Conservation (phyloP, 2,329 filamentous ascomycete species). For the Colletotrichum scovillei region DNA sequence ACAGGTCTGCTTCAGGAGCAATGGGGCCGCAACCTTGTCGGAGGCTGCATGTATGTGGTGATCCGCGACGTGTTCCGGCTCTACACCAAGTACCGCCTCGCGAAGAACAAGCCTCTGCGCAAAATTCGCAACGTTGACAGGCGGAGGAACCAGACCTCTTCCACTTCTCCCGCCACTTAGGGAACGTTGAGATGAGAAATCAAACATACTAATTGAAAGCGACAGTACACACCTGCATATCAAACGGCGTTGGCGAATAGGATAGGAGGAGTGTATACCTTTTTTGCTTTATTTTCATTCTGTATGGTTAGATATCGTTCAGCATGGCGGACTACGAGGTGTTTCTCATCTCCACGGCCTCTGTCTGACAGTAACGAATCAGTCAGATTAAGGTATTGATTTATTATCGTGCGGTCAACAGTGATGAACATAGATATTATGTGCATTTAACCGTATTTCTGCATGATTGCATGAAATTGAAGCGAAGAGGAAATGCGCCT, state of each 20-base stretch:
- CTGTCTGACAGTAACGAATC: no score
- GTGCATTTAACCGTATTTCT: background rate
- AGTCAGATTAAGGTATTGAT: no score
- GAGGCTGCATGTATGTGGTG: conserved; percentile 89
- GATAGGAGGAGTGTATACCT: conserved; percentile 9
- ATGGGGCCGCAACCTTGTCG: conserved; percentile 90
- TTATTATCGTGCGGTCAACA: no score
- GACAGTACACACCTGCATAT: conserved; percentile 13
- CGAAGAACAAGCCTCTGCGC: conserved; percentile 65
- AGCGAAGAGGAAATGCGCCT: background rate
- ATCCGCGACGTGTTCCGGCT: conserved; percentile 75
- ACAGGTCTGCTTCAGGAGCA: conserved; percentile 81
- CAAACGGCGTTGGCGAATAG: conserved; percentile 13
- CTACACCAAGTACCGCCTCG: conserved; percentile 73
- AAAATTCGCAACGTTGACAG: conserved; percentile 64
- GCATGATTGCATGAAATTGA: background rate
- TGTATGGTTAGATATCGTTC: background rate
- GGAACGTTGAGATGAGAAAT: no score
- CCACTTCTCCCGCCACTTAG: background rate
- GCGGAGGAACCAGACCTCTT: conserved; percentile 50
- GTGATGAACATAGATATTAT: no score
- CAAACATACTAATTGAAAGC: background rate
- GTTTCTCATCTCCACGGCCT: background rate
- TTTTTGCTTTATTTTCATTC: background rate
- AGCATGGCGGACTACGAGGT: background rate